Percentiles rank a stretch among this genome's conserved stretches.
These are phyloP conservation scores for Xylaria sp. DNA, from an alignment of 2,329 filamentous ascomycete genomes.

Conservation along the genomic window DNA sequence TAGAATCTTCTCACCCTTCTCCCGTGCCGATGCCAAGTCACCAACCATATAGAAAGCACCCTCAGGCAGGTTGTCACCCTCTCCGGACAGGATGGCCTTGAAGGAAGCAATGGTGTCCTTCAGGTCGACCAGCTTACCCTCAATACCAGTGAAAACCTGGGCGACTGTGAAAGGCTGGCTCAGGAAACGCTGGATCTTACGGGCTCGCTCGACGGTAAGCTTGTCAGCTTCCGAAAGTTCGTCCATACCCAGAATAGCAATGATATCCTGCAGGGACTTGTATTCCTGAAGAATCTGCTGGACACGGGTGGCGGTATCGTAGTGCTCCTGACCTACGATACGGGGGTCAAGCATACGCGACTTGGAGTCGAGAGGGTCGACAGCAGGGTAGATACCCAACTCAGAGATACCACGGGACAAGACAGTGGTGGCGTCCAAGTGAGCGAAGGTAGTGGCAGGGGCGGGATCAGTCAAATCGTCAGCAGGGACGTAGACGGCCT, in stretches of 20 bases:
- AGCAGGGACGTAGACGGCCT: conserved; percentile 99
- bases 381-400: conserved; percentile 99
- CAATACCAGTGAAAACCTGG: conserved; percentile 88
- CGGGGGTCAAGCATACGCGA: conserved; percentile 99
- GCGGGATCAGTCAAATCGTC: conserved; percentile 99
- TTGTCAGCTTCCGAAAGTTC: conserved; percentile 99
- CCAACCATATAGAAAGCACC: conserved; percentile 98
- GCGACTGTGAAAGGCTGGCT: conserved; percentile 96
- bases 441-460: conserved; percentile 98
- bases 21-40: conserved; percentile 89
- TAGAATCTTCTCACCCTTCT: conserved; percentile 99
- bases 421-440: conserved; percentile 99
- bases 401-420: conserved; percentile 99
- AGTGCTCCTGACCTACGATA: conserved; percentile 98
- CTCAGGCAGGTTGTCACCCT: conserved; percentile 96
- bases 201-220: conserved; percentile 99
- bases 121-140: conserved; percentile 96
- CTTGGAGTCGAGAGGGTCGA: conserved; percentile 99
- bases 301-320: conserved; percentile 91
- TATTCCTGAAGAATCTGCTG: conserved; percentile 99
- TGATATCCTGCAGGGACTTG: conserved; percentile 99
- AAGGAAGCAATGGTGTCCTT: conserved; percentile 98
- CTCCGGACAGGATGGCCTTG: conserved; percentile 95
- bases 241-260: conserved; percentile 99
- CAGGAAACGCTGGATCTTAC: conserved; percentile 99